These are phyloP conservation scores for Omphalea diandra DNA, from an alignment of 441 rosid species.

Conservation along the genomic window DNA sequence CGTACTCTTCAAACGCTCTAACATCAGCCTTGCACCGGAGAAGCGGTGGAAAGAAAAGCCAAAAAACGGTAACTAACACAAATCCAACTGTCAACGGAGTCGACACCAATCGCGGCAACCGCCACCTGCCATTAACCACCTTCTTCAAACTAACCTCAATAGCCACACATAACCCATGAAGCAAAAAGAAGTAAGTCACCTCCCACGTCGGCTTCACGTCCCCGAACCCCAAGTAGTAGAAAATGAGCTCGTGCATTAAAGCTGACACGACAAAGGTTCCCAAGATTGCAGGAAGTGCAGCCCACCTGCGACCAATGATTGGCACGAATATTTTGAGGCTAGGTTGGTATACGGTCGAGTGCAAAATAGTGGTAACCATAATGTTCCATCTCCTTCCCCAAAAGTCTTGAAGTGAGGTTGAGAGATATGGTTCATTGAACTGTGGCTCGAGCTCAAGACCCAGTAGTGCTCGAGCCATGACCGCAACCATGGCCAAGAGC, in stretches of 20 bases:
- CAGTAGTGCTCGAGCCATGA: constrained; percentile 34
- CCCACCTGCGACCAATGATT: constrained; percentile 30
- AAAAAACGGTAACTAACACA: constrained; percentile 18
- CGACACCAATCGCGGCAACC: constrained; percentile 22
- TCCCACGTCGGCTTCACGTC: constrained; percentile 30
- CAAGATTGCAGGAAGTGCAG: constrained; percentile 23
- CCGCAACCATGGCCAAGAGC: constrained; percentile 13
- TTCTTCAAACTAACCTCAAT: constrained; percentile 22
- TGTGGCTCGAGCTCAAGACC: constrained; percentile 55
- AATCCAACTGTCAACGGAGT: constrained; percentile 23
- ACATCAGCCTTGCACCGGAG: background rate
- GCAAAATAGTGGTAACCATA: constrained; percentile 50
- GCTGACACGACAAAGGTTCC: constrained; percentile 36
- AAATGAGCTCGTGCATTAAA: constrained; percentile 43
- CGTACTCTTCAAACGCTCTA: background rate
- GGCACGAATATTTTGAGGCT: too few species aligned
- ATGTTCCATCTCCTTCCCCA: constrained; percentile 91
- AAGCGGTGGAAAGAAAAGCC: constrained; percentile 29
- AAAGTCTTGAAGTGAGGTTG: constrained; percentile 80
- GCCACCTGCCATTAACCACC: background rate
- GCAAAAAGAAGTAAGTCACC: constrained; percentile 33
- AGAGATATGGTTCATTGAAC: constrained; percentile 61
- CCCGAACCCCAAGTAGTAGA: constrained; percentile 26
- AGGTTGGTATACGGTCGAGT: constrained; percentile 56
- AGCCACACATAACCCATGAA: constrained; percentile 32